Base-by-base conservation (phyloP, 768 basidiomycete genomes). In the Gymnopilus junonius region DNA sequence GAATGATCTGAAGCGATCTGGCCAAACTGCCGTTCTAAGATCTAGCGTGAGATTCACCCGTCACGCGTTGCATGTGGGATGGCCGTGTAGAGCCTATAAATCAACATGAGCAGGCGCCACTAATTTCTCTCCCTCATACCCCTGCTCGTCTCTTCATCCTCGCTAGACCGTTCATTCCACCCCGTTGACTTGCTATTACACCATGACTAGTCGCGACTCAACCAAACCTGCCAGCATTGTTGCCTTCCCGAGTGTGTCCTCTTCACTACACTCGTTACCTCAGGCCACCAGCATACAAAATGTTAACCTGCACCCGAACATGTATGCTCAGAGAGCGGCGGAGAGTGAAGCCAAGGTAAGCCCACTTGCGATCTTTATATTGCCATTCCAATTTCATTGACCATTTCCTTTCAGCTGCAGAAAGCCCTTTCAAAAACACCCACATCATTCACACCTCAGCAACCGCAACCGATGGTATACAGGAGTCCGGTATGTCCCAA, bases 261-360 rank as follows among this genome's bases (percentile, higher is more conserved):
- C 81, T 39, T 83, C 87, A 2, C 84, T 93, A 57, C 85, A 88
- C 55, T 79, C 86, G 0, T 82, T 93, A 39, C 90, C 91, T 0
- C 85, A 89, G 67, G 91, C 91, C 8, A 91, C 86, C 69, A 89
- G 83, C 75, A 80, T 93, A 55, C 83, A 85, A 67, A 82, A 81
- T 68, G 82, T 93, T 29, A 77, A 85, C 0, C 78, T 93, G 1
- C 91, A 93, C 75, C 86, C 85, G 1, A 84, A 80, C 69, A 87
- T 90, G 87, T 89, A 89, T 70, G 85, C 87, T 1, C 83, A 85
- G 61, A 84, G 85, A 35, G 85, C 86, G 34, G 85, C 87, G 4
- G 86, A 91, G 74, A 91, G 91, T 68, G 87, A 92, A 75, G 90
- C 89, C 40, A 91, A 92, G 84, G 91, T 91, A 42, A 60, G 77